A percentile compares a stretch with the other conserved stretches of the same genome.
phyloP scores from a whole-genome alignment of 495 filamentous ascomycete species.

The Aspergillus cavernicola region DNA sequence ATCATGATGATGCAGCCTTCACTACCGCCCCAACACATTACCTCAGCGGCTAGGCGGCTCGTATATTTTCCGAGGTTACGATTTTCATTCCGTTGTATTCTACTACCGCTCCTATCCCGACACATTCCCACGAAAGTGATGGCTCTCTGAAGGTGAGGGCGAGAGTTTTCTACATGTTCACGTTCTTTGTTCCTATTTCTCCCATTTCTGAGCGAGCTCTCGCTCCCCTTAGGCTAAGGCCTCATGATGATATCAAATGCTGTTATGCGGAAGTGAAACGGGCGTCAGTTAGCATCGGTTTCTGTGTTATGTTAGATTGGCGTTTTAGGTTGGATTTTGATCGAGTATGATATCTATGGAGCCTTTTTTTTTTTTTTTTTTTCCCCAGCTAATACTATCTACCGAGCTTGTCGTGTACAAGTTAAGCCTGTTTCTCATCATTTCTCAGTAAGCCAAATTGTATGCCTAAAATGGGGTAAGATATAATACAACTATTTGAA shows the following conservation, averaged over 20 bases:
- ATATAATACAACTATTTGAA: background rate
- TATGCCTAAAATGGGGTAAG: background rate
- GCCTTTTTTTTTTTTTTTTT: background rate
- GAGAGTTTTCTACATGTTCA: too few relatives aligned
- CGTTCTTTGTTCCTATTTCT: background rate
- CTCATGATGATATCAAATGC: background rate
- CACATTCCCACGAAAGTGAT: too few relatives aligned
- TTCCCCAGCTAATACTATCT: background rate
- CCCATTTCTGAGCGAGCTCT: background rate
- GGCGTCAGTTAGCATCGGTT: background rate
- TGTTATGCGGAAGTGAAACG: background rate
- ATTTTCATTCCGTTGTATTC: too few relatives aligned
- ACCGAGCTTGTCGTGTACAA: background rate
- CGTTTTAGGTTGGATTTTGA: conserved; percentile 3
- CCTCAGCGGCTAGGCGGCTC: too few relatives aligned
- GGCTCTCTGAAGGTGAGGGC: too few relatives aligned
- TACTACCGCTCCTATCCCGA: too few relatives aligned
- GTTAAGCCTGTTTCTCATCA: background rate
- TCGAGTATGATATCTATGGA: background rate
- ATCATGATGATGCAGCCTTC: too few relatives aligned
- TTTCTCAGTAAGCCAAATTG: background rate
- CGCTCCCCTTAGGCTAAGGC: background rate
- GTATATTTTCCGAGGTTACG: too few relatives aligned
- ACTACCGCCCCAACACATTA: too few relatives aligned
- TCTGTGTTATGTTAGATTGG: conserved; percentile 5